These are phyloP conservation scores for Sphaerulina vaccinii DNA, from an alignment of 2,329 filamentous ascomycete genomes.

Conservation along the genomic window DNA sequence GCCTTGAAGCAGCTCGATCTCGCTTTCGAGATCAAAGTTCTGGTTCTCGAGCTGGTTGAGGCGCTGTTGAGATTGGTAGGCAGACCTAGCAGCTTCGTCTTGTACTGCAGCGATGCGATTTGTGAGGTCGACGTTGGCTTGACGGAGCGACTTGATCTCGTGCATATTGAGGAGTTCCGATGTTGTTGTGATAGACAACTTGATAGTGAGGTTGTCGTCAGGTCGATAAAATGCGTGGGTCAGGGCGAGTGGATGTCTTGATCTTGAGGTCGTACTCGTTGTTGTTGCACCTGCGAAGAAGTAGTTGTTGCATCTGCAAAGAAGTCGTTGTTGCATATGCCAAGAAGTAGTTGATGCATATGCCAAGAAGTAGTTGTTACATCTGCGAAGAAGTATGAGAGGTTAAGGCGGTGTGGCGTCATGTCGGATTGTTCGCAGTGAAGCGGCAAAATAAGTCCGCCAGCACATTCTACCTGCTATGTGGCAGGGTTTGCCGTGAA, in stretches of 20 bases:
- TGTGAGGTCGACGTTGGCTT: background rate
- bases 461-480: background rate
- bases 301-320: no score
- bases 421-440: background rate
- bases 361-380: no score
- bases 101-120: background rate
- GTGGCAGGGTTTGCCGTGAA: background rate
- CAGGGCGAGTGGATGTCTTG: no score
- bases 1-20: background rate
- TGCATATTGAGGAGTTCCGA: background rate
- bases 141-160: background rate
- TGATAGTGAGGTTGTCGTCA: no score
- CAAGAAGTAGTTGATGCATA: no score
- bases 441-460: background rate
- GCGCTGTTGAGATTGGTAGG: background rate
- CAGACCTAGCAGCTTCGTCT: background rate
- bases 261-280: no score
- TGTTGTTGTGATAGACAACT: background rate
- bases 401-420: no score
- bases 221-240: no score
- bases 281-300: no score
- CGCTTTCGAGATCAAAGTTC: background rate
- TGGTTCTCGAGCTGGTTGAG: background rate
- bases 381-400: no score
- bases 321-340: no score